phyloP scores from a whole-genome alignment of 1,284 basidiomycete species.

The Ustilago sp. region DNA sequence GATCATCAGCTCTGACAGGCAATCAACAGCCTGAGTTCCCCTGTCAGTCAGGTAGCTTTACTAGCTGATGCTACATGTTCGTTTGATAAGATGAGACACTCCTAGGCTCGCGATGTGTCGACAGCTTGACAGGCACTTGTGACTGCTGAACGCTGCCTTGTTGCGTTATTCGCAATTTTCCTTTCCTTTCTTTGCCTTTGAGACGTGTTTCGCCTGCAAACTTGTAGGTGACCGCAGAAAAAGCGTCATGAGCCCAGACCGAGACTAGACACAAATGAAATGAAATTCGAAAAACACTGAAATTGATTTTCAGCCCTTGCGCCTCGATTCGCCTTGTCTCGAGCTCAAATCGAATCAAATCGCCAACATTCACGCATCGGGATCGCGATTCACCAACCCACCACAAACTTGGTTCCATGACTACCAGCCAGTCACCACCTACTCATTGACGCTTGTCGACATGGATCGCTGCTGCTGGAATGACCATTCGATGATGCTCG shows the following conservation, averaged over 20 bases:
- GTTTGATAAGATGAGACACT: neutral
- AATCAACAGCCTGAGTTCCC: neutral
- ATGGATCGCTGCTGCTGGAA: neutral
- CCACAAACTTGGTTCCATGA: neutral
- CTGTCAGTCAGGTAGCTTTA: neutral
- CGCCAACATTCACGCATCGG: neutral
- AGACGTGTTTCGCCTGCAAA: neutral
- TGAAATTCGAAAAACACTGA: neutral
- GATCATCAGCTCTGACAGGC: conserved; percentile 4
- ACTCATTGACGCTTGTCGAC: neutral
- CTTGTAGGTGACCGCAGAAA: conserved; percentile 3
- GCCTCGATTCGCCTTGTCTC: neutral
- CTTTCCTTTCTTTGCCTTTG: neutral
- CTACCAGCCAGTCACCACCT: neutral
- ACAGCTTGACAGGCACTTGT: neutral
- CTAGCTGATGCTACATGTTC: neutral
- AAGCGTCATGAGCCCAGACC: conserved; percentile 10
- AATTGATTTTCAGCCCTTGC: neutral
- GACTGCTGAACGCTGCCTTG: neutral
- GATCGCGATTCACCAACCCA: neutral
- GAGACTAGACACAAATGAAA: neutral
- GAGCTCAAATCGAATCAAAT: neutral
- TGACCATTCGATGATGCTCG: neutral
- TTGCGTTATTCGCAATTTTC: neutral
- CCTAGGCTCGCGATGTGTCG: neutral